Evolutionary conservation across 202 grass and related monocot species (phyloP), one percentile per base, ranked within the genome.

Genomic region (Bolboschoenoplectus hybrid): DNA sequence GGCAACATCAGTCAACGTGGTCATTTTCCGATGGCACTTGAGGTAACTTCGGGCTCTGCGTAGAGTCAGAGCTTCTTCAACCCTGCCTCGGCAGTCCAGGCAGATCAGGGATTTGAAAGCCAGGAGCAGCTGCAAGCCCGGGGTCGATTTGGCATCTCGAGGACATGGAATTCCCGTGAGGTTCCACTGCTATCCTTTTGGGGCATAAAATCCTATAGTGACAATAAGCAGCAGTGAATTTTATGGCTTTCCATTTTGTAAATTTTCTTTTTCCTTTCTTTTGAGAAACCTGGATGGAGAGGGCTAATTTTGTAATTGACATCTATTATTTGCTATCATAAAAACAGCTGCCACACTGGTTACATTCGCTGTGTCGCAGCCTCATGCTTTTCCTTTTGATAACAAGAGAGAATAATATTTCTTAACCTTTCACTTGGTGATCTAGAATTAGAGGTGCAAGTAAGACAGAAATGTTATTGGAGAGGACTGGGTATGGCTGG

Each of bases 1-100:
- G 90, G 92, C 94, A 97, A 84, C 92, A 92, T 74, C 82, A 89
- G 81, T 67, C 93, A 36, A 91, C 89, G 32, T 84, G 87, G 84
- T 88, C 87, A 63, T 85, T 87, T 20, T 69, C 46, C 1, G 81
- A 71, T 2, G 91, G 86, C 5, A 17, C 63, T 65, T 3, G 26
- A 46, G 62, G 64, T 41, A 71, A 47, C 40, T 9, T 60, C 32
- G 26, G 32, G 85, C 56, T 51, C 61, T 97, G 38, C 85, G 51
- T 32, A 0, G 84, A 67, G 7, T 89, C 8, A 85, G 12, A 3
- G 81, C 91, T 9, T 89, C 51, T 60, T 55, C 43, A 60, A 74
- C 20, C 92, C 89, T 4, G 6, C 47, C 20, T 52, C 85, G 0
- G 49, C 67, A 2, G 81, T 26, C 46, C 40, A 53, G 86, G 61